phyloP scores from a whole-genome alignment of 441 rosid species.

The Brassica balearica region DNA sequence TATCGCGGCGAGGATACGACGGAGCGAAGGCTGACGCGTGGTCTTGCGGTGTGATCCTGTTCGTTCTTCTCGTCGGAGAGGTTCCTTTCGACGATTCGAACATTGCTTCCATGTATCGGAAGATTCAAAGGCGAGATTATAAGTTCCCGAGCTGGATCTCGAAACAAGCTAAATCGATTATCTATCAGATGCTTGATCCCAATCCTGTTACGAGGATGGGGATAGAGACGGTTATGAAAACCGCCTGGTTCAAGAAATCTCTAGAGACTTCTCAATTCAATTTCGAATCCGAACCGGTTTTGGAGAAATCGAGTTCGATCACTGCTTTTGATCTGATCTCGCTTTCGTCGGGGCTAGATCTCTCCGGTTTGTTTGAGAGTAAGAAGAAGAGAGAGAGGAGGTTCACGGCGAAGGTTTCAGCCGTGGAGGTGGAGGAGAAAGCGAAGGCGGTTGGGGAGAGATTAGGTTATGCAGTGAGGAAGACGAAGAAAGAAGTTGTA shows the following conservation, averaged over 20 bases:
- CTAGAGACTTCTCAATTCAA: conserved; percentile 10
- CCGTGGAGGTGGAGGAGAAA: conserved; percentile 61
- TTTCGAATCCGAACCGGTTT: conserved; percentile 20
- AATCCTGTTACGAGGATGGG: conserved; percentile 74
- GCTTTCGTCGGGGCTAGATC: conserved; percentile 74
- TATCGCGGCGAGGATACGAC: conserved; percentile 67
- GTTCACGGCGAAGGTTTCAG: conserved; percentile 62
- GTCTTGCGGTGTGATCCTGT: conserved; percentile 89
- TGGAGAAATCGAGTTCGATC: conserved; percentile 29
- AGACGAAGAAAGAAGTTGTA: conserved; percentile 59
- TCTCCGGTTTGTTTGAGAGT: conserved; percentile 78
- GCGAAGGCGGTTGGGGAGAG: conserved; percentile 65
- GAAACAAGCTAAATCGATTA: conserved; percentile 58
- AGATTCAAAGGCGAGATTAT: conserved; percentile 60
- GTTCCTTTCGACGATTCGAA: conserved; percentile 76
- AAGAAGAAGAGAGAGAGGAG: conserved; percentile 57
- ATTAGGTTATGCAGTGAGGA: conserved; percentile 69
- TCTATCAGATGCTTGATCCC: conserved; percentile 75
- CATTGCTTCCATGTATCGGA: conserved; percentile 63
- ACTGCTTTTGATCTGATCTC: conserved; percentile 84
- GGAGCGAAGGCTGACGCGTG: conserved; percentile 88
- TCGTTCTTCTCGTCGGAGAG: conserved; percentile 58
- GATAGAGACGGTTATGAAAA: conserved; percentile 56
- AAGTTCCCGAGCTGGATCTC: conserved; percentile 67
- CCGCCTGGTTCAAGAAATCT: conserved; percentile 68